Conservation (phyloP, 495 filamentous ascomycete genomes). For the Astrothelium macrocarpum region DNA sequence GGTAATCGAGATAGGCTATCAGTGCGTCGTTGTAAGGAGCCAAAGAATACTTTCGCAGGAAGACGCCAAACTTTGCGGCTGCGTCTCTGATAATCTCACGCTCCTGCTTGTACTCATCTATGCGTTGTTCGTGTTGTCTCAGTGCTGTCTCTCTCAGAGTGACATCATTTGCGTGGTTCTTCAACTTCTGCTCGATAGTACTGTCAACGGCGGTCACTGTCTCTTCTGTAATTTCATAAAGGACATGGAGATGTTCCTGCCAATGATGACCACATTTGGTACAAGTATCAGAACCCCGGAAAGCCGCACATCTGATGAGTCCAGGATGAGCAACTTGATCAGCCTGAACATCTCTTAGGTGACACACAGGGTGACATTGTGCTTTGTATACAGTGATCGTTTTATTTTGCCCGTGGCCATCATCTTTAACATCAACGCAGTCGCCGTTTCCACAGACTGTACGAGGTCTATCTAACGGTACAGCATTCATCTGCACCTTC, state of each 20-base stretch:
- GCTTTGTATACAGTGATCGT: constrained; percentile 14
- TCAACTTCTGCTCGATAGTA: constrained; percentile 22
- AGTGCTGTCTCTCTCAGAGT: constrained; percentile 21
- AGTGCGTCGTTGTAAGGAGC: constrained; percentile 35
- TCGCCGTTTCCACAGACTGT: constrained; percentile 13
- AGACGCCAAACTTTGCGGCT: constrained; percentile 32
- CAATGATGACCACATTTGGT: constrained; percentile 27
- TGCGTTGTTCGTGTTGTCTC: constrained; percentile 12
- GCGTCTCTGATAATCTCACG: constrained; percentile 28
- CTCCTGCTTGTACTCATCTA: constrained; percentile 29
- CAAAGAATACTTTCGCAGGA: constrained; percentile 32
- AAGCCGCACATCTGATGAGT: constrained; percentile 19
- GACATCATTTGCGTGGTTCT: constrained; percentile 19
- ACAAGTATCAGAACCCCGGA: constrained; percentile 14
- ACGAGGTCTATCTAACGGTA: constrained; percentile 12
- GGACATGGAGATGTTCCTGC: constrained; percentile 31
- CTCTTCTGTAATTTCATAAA: constrained; percentile 23
- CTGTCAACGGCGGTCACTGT: constrained; percentile 20
- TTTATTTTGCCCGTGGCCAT: background rate
- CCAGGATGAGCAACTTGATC: constrained; percentile 14
- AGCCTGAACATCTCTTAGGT: constrained; percentile 10
- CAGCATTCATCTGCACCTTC: constrained; percentile 11
- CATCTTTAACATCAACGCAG: background rate
- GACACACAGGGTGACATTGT: constrained; percentile 19
- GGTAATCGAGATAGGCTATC: constrained; percentile 31